Conservation (phyloP, 1,284 basidiomycete species). For the Xerocomus amazonicus region DNA sequence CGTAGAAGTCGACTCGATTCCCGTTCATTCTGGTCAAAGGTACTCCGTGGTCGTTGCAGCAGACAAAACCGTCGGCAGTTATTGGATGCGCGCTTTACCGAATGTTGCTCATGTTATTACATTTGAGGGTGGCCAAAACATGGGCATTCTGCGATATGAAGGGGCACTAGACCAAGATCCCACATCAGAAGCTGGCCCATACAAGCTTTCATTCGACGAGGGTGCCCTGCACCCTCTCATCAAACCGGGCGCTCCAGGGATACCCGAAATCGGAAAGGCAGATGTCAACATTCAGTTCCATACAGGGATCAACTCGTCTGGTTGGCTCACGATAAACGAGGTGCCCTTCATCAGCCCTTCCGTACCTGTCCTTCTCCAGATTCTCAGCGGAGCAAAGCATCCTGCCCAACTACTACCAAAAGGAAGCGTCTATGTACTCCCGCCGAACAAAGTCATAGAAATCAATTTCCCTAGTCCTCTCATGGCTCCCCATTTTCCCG, state of each 20-base stretch:
- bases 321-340: constrained; percentile 10
- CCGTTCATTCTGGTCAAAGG: constrained; percentile 37
- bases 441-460: neutral
- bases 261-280: constrained; percentile 20
- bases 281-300: constrained; percentile 20
- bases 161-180: constrained; percentile 32
- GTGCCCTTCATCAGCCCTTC: constrained; percentile 11
- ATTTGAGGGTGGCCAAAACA: constrained; percentile 39
- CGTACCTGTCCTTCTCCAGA: neutral
- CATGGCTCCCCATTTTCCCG: neutral
- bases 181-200: constrained; percentile 15
- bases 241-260: constrained; percentile 28
- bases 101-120: too few relatives aligned
- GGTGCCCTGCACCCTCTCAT: constrained; percentile 31
- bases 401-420: neutral
- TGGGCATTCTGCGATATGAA: constrained; percentile 50
- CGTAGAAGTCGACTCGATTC: constrained; percentile 37
- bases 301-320: constrained; percentile 2
- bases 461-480: neutral
- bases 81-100: constrained; percentile 37
- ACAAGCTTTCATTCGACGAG: constrained; percentile 27
- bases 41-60: constrained; percentile 34
- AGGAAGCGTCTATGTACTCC: neutral
- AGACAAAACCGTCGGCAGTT: constrained; percentile 33
- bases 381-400: neutral